phyloP scores from a whole-genome alignment of 2,329 filamentous ascomycete genomes.

The Parastagonospora avenae region DNA sequence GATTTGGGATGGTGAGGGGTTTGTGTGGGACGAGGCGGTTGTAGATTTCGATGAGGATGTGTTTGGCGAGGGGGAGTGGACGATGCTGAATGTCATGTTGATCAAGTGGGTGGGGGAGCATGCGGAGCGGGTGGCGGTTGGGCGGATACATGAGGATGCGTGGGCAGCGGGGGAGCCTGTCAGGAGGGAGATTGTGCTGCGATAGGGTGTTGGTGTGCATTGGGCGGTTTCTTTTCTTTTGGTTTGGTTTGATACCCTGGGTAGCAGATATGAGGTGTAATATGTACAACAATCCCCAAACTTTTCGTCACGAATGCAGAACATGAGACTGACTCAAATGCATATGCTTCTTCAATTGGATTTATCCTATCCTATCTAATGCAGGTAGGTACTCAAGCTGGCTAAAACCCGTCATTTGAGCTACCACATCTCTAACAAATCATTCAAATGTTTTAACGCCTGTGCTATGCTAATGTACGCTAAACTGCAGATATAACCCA shows the following conservation, averaged over 20 bases:
- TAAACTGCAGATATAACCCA: not conserved
- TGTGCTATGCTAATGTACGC: conserved; percentile 2
- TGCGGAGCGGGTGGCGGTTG: conserved; percentile 38
- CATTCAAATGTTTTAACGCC: not conserved
- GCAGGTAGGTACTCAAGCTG: not conserved
- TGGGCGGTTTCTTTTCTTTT: too few relatives aligned
- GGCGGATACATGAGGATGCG: conserved; percentile 39
- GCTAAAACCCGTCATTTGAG: not conserved
- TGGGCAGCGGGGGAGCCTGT: conserved; percentile 26
- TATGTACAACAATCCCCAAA: too few relatives aligned
- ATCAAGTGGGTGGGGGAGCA: conserved; percentile 33
- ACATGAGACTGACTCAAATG: too few relatives aligned
- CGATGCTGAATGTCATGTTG: conserved; percentile 42
- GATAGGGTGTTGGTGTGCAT: conserved; percentile 10
- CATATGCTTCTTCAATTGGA: too few relatives aligned
- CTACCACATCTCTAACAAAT: not conserved
- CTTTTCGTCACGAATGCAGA: too few relatives aligned
- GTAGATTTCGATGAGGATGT: conserved; percentile 30
- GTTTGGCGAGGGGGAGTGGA: conserved; percentile 33
- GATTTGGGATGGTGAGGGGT: conserved; percentile 34
- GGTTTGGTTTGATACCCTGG: too few relatives aligned
- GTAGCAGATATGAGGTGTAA: too few relatives aligned
- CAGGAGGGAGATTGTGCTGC: conserved; percentile 32
- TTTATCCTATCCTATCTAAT: too few relatives aligned
- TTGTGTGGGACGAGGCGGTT: conserved; percentile 36